phyloP scores from a whole-genome alignment of 2,329 filamentous ascomycete genomes.

The Fusarium coffeatum region DNA sequence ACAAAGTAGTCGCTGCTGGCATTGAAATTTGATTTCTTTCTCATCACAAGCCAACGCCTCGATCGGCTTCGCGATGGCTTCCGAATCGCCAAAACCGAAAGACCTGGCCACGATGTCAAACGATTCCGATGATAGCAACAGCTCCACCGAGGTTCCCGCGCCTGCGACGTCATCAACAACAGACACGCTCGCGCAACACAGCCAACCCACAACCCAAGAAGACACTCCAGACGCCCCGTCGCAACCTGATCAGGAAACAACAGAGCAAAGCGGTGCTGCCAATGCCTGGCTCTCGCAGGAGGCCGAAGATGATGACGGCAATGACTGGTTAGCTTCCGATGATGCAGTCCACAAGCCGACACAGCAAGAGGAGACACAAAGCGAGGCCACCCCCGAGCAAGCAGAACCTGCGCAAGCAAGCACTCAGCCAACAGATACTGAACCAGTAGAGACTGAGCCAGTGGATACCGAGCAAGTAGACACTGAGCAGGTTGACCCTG shows the following conservation, averaged over 20 bases:
- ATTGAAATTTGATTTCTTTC: conserved; percentile 29
- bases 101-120: conserved; percentile 57
- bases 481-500: conserved; percentile 17
- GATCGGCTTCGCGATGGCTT: conserved; percentile 52
- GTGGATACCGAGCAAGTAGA: conserved; percentile 29
- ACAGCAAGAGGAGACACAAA: conserved; percentile 17
- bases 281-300: conserved; percentile 42
- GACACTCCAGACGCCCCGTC: conserved; percentile 26
- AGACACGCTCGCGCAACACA: conserved; percentile 22
- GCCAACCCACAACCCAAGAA: conserved; percentile 18
- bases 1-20: conserved; percentile 38
- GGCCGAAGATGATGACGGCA: conserved; percentile 40
- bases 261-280: conserved; percentile 9
- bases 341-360: conserved; percentile 22
- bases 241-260: conserved; percentile 14
- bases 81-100: conserved; percentile 51
- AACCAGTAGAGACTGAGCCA: conserved; percentile 18
- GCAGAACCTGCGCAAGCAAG: conserved; percentile 17
- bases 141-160: conserved; percentile 32
- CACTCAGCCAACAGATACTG: conserved; percentile 10
- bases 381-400: conserved; percentile 22
- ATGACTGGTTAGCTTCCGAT: conserved; percentile 45
- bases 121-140: conserved; percentile 41
- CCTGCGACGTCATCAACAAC: conserved; percentile 41
- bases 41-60: conserved; percentile 27